A percentile compares a stretch with the other conserved stretches of the same genome.
Evolutionary conservation across 179 eudicot species (phyloP).

Genomic region (Vitellaria paradoxa): DNA sequence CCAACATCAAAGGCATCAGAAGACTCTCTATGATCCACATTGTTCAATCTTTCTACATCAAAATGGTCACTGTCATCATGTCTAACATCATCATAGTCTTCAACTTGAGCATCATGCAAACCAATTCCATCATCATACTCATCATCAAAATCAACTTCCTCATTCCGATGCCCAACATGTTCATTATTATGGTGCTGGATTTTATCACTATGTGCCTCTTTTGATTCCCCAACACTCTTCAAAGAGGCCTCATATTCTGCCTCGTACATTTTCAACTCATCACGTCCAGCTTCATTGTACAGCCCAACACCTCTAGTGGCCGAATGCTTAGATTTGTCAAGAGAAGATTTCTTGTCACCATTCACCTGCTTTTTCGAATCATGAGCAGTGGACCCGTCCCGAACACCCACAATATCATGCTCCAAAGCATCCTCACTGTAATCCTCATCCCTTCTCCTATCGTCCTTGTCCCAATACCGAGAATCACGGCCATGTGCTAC

Average conservation of each 20-base stretch:
- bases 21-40: constrained; percentile 30
- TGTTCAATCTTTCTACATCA: constrained; percentile 30
- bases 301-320: constrained; percentile 43
- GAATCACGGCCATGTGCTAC: constrained; percentile 77
- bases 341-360: constrained; percentile 30
- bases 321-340: constrained; percentile 25
- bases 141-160: constrained; percentile 64
- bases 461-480: constrained; percentile 95
- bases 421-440: constrained; percentile 64
- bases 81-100: constrained; percentile 49
- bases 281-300: constrained; percentile 94
- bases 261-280: constrained; percentile 81
- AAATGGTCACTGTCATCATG: constrained; percentile 31
- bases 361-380: constrained; percentile 23
- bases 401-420: constrained; percentile 30
- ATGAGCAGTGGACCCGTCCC: constrained; percentile 30
- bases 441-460: constrained; percentile 94
- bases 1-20: constrained; percentile 20
- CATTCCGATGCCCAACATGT: constrained; percentile 29
- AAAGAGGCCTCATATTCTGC: constrained; percentile 86
- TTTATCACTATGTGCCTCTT: constrained; percentile 26
- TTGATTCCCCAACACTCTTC: constrained; percentile 47
- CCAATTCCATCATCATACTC: constrained; percentile 91
- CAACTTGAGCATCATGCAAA: constrained; percentile 53
- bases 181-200: constrained; percentile 33